These are phyloP conservation scores for Saccharomyces hybrid DNA, from an alignment of 1,139 yeast species.

Conservation along the genomic window DNA sequence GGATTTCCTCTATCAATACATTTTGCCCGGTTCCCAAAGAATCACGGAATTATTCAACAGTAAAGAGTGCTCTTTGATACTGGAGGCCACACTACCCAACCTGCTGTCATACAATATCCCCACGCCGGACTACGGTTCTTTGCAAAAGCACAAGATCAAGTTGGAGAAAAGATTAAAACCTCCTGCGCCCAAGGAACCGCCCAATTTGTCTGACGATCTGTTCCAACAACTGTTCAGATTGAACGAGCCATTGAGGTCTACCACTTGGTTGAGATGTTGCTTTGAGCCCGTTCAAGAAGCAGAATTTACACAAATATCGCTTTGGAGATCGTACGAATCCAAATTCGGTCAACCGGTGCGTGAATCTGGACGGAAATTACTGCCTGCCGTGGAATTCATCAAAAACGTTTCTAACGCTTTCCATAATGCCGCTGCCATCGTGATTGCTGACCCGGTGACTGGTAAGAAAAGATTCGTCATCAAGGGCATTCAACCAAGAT, in stretches of 20 bases:
- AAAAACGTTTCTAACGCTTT: conserved; percentile 89
- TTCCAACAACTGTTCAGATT: conserved; percentile 54
- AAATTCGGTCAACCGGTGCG: conserved; percentile 56
- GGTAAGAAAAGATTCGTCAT: conserved; percentile 78
- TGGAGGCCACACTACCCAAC: conserved; percentile 54
- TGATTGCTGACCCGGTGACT: conserved; percentile 50
- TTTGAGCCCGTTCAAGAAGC: conserved; percentile 70
- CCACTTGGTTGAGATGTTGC: conserved; percentile 90
- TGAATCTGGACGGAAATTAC: conserved; percentile 45
- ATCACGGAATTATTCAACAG: conserved; percentile 34
- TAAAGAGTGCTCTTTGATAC: conserved; percentile 39
- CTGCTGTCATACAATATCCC: conserved; percentile 49
- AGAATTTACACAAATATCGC: conserved; percentile 88
- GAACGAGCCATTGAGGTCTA: conserved; percentile 86
- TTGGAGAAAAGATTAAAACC: conserved; percentile 39
- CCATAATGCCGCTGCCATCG: conserved; percentile 91
- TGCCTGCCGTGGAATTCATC: conserved; percentile 94
- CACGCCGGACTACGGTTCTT: conserved; percentile 29
- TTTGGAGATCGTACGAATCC: conserved; percentile 91
- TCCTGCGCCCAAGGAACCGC: conserved; percentile 51
- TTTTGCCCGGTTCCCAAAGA: conserved; percentile 43
- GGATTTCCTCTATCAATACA: conserved; percentile 61
- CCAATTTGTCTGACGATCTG: conserved; percentile 53
- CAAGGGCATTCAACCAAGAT: conserved; percentile 76
- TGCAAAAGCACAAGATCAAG: conserved; percentile 37